phyloP scores from a whole-genome alignment of 2,329 filamentous ascomycete species.

The Cercospora sesami region DNA sequence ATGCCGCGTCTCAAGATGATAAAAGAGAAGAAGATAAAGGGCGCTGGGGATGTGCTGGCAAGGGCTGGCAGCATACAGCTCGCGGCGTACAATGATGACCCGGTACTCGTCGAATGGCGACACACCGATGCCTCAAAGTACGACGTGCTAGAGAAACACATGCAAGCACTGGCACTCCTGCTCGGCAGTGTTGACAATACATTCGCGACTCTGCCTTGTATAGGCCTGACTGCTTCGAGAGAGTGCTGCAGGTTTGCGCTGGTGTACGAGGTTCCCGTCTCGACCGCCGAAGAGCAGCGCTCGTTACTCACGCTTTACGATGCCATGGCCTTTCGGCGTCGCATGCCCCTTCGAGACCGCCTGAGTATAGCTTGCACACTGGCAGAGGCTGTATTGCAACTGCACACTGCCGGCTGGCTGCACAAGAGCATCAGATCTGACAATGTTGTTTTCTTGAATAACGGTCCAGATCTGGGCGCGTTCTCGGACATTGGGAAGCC shows the following conservation, averaged over 20 bases:
- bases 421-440: neutral
- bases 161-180: constrained; percentile 1
- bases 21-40: neutral
- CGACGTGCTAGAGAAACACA: neutral
- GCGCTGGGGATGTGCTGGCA: neutral
- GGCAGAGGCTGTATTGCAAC: neutral
- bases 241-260: neutral
- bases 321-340: neutral
- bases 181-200: neutral
- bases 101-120: neutral
- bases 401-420: constrained; percentile 6
- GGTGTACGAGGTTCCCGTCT: neutral
- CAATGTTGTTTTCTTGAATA: neutral
- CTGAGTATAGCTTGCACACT: neutral
- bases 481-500: neutral
- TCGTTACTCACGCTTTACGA: neutral
- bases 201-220: constrained; percentile 1
- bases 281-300: neutral
- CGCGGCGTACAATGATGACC: neutral
- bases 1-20: neutral
- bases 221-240: neutral
- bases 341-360: neutral
- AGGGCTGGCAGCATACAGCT: neutral
- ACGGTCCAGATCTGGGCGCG: neutral
- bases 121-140: neutral